Conservation (phyloP, 148 eudicot species). For the Vaccinium corymbosum region DNA sequence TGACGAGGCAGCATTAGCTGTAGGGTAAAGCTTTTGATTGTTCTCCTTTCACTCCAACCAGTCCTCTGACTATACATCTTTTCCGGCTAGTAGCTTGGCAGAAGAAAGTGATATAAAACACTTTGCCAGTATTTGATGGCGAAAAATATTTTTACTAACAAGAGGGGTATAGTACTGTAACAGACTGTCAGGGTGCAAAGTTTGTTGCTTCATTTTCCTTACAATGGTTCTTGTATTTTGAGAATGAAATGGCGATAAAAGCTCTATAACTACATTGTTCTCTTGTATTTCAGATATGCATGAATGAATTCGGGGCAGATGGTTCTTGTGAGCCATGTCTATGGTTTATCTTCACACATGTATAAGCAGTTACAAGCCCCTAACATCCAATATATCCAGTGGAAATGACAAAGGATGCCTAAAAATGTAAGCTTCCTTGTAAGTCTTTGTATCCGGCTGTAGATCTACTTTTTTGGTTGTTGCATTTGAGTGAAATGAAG, state of each 20-base stretch:
- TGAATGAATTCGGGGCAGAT: constrained; percentile 9
- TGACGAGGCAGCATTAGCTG: background rate
- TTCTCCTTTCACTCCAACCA: background rate
- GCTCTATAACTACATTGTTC: constrained; percentile 4
- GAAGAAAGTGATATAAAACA: background rate
- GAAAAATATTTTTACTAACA: background rate
- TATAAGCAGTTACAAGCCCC: constrained; percentile 1
- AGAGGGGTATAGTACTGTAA: background rate
- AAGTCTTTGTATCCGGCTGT: constrained; percentile 6
- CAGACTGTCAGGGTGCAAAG: background rate
- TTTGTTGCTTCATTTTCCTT: background rate
- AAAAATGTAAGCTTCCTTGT: constrained; percentile 17
- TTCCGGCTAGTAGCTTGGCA: background rate
- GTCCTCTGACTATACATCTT: background rate
- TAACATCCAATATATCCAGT: background rate
- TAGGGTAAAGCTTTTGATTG: background rate
- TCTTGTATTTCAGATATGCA: constrained; percentile 17
- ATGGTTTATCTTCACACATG: background rate
- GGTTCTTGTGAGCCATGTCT: constrained; percentile 6
- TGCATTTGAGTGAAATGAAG: constrained; percentile 10
- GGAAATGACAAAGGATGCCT: background rate
- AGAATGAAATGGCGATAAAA: background rate
- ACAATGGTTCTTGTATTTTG: background rate
- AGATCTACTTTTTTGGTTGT: background rate
- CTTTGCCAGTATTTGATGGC: background rate